A percentile compares a stretch with the other conserved stretches of the same genome.
These are phyloP conservation scores for Candida krabiensis DNA, from an alignment of 805 yeast species.

Conservation along the genomic window DNA sequence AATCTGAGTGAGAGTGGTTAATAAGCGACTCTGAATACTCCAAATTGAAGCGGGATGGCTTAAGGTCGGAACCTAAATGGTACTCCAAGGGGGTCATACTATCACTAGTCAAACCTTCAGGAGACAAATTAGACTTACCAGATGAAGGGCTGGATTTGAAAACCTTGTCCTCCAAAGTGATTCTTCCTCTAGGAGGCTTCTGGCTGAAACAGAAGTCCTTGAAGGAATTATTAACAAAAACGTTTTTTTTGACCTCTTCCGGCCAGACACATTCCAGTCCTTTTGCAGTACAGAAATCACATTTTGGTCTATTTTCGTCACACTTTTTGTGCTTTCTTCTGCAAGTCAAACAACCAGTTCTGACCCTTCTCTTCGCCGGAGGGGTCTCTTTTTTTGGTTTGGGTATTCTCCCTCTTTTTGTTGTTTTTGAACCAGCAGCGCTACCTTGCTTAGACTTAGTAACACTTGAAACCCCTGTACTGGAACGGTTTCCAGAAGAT, in stretches of 20 bases:
- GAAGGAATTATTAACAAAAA: slow-evolving; percentile 29
- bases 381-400: slow-evolving; percentile 30
- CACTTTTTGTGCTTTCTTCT: slow-evolving; percentile 55
- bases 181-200: slow-evolving; percentile 8
- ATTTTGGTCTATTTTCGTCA: slow-evolving; percentile 54
- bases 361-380: slow-evolving; percentile 36
- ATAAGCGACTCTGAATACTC: slow-evolving; percentile 18
- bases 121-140: slow-evolving; percentile 3
- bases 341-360: slow-evolving; percentile 52
- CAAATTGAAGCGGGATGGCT: slow-evolving; percentile 13
- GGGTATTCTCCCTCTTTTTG: slow-evolving; percentile 21
- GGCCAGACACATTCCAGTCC: slow-evolving; percentile 40
- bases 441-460: background rate
- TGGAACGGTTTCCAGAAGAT: too few species aligned
- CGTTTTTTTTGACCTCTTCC: slow-evolving; percentile 28
- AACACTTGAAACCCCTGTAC: too few species aligned
- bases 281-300: slow-evolving; percentile 44
- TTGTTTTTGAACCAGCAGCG: slow-evolving; percentile 5
- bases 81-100: slow-evolving; percentile 18
- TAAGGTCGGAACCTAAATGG: slow-evolving; percentile 15
- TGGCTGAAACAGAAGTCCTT: slow-evolving; percentile 24
- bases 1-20: slow-evolving; percentile 5
- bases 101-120: slow-evolving; percentile 4
- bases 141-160: slow-evolving; percentile 3
- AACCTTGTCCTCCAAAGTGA: slow-evolving; percentile 3